Evolutionary conservation across 164 flowering plant species (phyloP).

Genomic region (Vitis vinifera): ASM3070453v1 NC_081821.1:7869501-7870000

Average conservation of each 20-base stretch:
- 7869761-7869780: neutral
- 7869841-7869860: neutral
- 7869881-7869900: slow-evolving; percentile 33
- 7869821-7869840: neutral
- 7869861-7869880: neutral
- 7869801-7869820: slow-evolving; percentile 14
- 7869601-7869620: slow-evolving; percentile 13
- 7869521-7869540: neutral
- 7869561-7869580: neutral
- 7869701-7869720: slow-evolving; percentile 10
- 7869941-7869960: slow-evolving; percentile 40
- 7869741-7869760: neutral
- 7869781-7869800: slow-evolving; percentile 13
- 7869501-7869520: neutral
- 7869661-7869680: neutral
- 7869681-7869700: neutral
- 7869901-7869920: slow-evolving; percentile 40
- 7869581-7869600: neutral
- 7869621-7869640: neutral
- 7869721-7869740: neutral
- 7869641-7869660: slow-evolving; percentile 10
- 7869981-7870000: slow-evolving; percentile 29
- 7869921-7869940: slow-evolving; percentile 37
- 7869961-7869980: slow-evolving; percentile 35
- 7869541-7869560: neutral